phyloP scores from a whole-genome alignment of 768 basidiomycete genomes.

The Erythrobasidium yunnanense region DNA sequence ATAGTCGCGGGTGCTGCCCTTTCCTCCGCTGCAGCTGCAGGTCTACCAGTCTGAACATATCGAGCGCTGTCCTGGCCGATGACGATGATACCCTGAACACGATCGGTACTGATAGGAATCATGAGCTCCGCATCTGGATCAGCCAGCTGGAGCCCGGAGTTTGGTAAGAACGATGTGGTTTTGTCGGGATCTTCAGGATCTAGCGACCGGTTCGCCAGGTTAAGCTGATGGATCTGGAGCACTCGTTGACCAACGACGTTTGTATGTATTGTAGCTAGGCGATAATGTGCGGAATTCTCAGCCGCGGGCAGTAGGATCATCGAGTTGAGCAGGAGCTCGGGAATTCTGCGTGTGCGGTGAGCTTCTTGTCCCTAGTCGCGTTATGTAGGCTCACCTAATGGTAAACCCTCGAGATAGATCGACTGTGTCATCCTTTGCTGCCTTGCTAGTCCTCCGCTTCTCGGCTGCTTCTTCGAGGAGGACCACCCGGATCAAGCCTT shows the following conservation, averaged over 20 bases:
- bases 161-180: constrained; percentile 1
- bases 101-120: constrained; percentile 26
- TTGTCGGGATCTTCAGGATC: constrained; percentile 36
- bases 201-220: constrained; percentile 23
- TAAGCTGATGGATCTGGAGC: constrained; percentile 32
- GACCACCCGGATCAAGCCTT: constrained; percentile 34
- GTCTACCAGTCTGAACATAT: constrained; percentile 6
- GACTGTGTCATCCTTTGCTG: constrained; percentile 4
- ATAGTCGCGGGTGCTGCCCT: neutral
- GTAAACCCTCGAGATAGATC: constrained; percentile 32
- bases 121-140: constrained; percentile 33
- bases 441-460: neutral
- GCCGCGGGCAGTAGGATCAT: constrained; percentile 1
- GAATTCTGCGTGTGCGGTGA: neutral
- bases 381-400: constrained; percentile 22
- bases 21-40: constrained; percentile 18
- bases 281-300: constrained; percentile 42
- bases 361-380: neutral
- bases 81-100: constrained; percentile 35
- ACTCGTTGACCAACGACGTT: constrained; percentile 48
- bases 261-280: constrained; percentile 57
- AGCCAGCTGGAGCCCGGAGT: constrained; percentile 7
- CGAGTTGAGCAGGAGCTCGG: constrained; percentile 15
- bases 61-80: constrained; percentile 36
- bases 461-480: constrained; percentile 18